Conservation (phyloP, 129 eudicot genomes). For the Pittosporum tobira region DNA sequence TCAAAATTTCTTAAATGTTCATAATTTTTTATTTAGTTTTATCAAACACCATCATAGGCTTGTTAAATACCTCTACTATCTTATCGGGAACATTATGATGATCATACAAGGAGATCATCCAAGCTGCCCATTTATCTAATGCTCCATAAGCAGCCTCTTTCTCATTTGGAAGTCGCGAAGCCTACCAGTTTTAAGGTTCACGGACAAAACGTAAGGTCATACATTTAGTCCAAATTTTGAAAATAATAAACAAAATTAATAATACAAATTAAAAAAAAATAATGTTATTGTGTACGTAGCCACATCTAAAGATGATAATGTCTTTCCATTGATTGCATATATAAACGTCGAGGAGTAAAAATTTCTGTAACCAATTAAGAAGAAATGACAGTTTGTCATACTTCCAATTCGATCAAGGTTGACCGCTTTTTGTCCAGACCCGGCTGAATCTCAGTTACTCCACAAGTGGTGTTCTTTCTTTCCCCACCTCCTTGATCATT, state of each 20-base stretch:
- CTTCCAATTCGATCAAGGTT: slow-evolving; percentile 62
- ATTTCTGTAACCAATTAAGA: not conserved
- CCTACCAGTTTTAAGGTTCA: slow-evolving; percentile 25
- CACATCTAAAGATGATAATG: not conserved
- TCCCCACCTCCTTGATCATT: slow-evolving; percentile 38
- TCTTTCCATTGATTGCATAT: not conserved
- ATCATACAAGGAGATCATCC: slow-evolving; percentile 54
- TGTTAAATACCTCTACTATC: slow-evolving; percentile 47
- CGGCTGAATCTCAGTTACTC: slow-evolving; percentile 66
- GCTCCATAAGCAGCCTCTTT: slow-evolving; percentile 82
- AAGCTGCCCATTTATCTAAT: slow-evolving; percentile 83
- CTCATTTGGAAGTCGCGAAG: slow-evolving; percentile 77
- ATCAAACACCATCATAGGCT: too few species aligned
- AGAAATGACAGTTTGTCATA: not conserved
- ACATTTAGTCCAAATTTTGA: not conserved
- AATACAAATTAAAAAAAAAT: too few species aligned
- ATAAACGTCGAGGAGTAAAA: not conserved
- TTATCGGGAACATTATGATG: slow-evolving; percentile 49
- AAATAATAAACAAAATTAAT: too few species aligned
- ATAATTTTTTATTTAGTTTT: too few species aligned
- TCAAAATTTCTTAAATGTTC: too few species aligned
- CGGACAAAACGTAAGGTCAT: not conserved
- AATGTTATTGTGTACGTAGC: not conserved
- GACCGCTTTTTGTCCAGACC: slow-evolving; percentile 73
- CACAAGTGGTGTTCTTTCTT: slow-evolving; percentile 86